Evolutionary conservation across 108 stramenopile genomes (phyloP), one percentile per base, ranked within the genome.

Genomic region (Skeletonema marinoi): DNA sequence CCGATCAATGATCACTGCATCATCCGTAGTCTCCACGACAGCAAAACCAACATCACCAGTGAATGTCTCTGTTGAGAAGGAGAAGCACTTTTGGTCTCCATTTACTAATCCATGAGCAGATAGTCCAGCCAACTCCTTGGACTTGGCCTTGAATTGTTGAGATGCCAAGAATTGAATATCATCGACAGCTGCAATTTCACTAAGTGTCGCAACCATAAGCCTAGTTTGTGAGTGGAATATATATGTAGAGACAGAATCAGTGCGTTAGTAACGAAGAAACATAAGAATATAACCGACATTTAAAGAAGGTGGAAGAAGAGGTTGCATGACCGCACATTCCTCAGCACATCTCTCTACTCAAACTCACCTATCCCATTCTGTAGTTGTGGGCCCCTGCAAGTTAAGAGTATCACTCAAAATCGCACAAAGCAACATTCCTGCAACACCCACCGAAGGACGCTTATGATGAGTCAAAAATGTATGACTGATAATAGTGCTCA

Each of bases 21-120:
- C 83, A 71, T 93, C 92, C 1, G 92, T 93, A 10, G 90, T 91
- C 62, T 93, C 92, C n/a, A 91, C 78, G 12, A 93, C 92, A 30
- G 86, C 89, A 74, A 93, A 91, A 11, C 88, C 92, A 51, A 93
- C 75, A 56, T 87, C 86, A 31, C 78, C 84, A 21, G 38, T 29
- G 54, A 86, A 88, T 29, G 66, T 69, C 30, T 68, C 42, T 19
- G 64, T 76, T 1, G 85, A 60, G 41, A 81, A 89, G 48, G 73
- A 77, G 77, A 91, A 92, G 32, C 66, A 42, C 84, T 92, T 92
- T 75, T 88, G 88, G 64, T 92, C 92, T 32, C 92, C 92, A 60
- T 87, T 85, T n/a, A 89, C 88, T 11, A 89, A 61, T 17, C 68
- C 78, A 64, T 78, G 65, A 11, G 88, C 84, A 44, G 63, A 65